Evolutionary conservation across 495 filamentous ascomycete genomes (phyloP).

Genomic region (Bathelium albidoporum): DNA sequence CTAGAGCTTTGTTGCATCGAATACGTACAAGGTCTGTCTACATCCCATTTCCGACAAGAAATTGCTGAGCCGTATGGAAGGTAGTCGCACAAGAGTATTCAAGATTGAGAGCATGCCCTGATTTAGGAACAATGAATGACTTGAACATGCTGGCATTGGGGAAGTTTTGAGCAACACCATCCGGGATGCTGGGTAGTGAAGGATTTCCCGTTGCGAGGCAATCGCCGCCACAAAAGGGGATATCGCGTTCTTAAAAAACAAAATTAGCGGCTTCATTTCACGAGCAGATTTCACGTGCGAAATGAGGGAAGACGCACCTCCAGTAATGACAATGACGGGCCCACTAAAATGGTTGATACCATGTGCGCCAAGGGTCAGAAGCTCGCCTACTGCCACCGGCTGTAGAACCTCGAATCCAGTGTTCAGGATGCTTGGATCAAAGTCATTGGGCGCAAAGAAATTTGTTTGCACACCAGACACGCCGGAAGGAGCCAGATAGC

Average conservation of each 20-base stretch:
- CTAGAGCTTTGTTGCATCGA: too few relatives aligned
- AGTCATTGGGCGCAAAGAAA: conserved; percentile 39
- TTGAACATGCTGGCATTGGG: conserved; percentile 15
- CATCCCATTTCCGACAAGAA: conserved; percentile 13
- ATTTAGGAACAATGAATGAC: conserved; percentile 13
- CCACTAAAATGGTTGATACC: conserved; percentile 16
- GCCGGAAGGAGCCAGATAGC: conserved; percentile 40
- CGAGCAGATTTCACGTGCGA: not conserved
- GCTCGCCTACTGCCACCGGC: conserved; percentile 24
- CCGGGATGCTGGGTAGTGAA: conserved; percentile 11
- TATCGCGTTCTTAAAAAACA: conserved; percentile 10
- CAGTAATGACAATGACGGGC: conserved; percentile 21
- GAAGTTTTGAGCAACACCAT: conserved; percentile 7
- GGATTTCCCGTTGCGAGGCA: conserved; percentile 16
- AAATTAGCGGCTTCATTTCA: not conserved
- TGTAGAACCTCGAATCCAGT: conserved; percentile 16
- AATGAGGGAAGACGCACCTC: conserved; percentile 1
- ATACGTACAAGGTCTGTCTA: not conserved
- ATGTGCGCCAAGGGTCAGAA: conserved; percentile 18
- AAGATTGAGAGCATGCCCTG: conserved; percentile 22
- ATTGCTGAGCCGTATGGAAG: conserved; percentile 15
- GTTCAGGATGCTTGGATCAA: conserved; percentile 37
- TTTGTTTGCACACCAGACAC: conserved; percentile 29
- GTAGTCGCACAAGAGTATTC: conserved; percentile 17
- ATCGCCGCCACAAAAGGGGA: conserved; percentile 26